Conservation (phyloP, 2,329 filamentous ascomycete genomes). For the Cladophialophora yegresii region DNA sequence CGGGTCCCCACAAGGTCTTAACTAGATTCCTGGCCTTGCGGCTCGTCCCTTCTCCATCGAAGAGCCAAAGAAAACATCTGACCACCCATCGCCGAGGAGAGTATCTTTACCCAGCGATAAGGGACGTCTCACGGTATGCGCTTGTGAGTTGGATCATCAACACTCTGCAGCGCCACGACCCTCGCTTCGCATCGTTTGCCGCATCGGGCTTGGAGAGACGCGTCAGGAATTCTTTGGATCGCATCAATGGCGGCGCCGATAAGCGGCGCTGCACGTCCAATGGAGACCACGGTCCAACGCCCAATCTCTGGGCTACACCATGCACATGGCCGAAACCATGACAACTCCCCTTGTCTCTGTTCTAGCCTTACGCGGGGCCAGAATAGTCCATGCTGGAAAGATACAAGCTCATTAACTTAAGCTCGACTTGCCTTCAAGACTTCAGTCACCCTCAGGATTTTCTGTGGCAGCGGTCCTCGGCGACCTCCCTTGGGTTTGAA, state of each 20-base stretch:
- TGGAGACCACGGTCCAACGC: not conserved
- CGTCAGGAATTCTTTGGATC: not conserved
- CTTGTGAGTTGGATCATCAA: not conserved
- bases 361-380: constrained; percentile 2
- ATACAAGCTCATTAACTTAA: constrained; percentile 6
- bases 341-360: not conserved
- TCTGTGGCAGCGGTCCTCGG: not conserved
- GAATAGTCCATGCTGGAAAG: constrained; percentile 5
- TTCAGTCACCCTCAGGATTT: not conserved
- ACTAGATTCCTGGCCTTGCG: not conserved
- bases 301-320: not conserved
- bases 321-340: constrained; percentile 7
- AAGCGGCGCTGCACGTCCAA: not conserved
- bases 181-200: constrained; percentile 1
- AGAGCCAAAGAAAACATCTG: constrained; percentile 1
- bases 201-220: not conserved
- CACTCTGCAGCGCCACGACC: not conserved
- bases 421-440: constrained; percentile 1
- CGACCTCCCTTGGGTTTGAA: not conserved
- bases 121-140: not conserved
- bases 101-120: constrained; percentile 7
- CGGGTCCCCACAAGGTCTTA: not conserved
- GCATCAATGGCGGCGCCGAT: not conserved
- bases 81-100: not conserved
- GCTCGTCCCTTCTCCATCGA: not conserved